Evolutionary conservation across 1,139 yeast genomes (phyloP).

Genomic region (Pichia terricola): DNA sequence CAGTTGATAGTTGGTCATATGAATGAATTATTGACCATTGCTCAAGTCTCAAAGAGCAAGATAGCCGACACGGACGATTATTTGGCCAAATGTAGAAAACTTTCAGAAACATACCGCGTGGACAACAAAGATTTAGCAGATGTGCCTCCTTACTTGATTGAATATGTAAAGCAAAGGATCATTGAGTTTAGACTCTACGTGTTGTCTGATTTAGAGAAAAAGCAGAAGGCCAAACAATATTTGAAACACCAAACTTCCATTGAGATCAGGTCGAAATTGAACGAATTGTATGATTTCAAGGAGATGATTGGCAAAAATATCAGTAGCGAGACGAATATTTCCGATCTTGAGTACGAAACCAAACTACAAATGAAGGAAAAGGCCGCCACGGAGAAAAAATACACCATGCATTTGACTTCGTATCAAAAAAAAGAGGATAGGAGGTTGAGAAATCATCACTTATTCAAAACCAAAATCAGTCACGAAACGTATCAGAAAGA

Average conservation of each 20-base stretch:
- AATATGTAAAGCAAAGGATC: constrained; percentile 49
- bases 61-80: constrained; percentile 9
- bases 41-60: neutral
- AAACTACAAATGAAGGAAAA: constrained; percentile 20
- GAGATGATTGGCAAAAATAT: neutral
- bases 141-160: constrained; percentile 50
- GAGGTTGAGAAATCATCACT: constrained; percentile 15
- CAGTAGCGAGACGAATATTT: neutral
- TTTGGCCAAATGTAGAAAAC: constrained; percentile 8
- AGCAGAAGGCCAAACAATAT: constrained; percentile 9
- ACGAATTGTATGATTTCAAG: neutral
- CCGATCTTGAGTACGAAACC: constrained; percentile 17
- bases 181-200: constrained; percentile 56
- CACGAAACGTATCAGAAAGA: constrained; percentile 16
- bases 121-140: constrained; percentile 54
- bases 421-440: constrained; percentile 17
- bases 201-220: constrained; percentile 41
- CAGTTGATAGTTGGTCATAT: neutral
- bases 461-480: constrained; percentile 16
- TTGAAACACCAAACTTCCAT: neutral
- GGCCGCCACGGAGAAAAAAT: constrained; percentile 20
- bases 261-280: neutral
- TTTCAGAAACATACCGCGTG: constrained; percentile 37
- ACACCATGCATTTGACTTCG: constrained; percentile 8
- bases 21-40: neutral